These are phyloP conservation scores for Elsinoe fawcettii DNA, from an alignment of 2,329 filamentous ascomycete species.

Conservation along the genomic window DNA sequence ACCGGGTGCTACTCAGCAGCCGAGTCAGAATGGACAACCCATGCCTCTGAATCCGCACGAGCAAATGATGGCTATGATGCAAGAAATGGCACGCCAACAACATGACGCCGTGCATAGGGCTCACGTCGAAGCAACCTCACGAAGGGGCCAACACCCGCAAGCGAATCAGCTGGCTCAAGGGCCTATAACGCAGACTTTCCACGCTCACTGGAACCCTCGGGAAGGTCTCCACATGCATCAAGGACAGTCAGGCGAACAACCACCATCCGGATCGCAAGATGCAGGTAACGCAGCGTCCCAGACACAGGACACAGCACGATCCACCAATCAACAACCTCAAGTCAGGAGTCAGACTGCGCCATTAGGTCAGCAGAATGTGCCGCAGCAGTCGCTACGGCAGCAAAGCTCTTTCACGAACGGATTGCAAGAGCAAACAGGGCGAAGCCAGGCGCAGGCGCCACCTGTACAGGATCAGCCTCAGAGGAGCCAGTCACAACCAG, in stretches of 20 bases:
- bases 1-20: too few relatives aligned
- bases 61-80: constrained; percentile 8
- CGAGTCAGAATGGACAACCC: not conserved
- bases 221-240: not conserved
- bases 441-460: not conserved
- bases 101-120: constrained; percentile 3
- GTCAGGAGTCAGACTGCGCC: not conserved
- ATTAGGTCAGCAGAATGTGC: not conserved
- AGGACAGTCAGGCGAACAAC: not conserved
- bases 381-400: not conserved
- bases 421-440: not conserved
- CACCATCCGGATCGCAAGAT: not conserved
- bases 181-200: not conserved
- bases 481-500: not conserved
- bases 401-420: not conserved
- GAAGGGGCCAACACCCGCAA: not conserved
- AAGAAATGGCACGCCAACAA: constrained; percentile 2
- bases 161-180: not conserved
- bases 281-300: not conserved
- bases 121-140: not conserved
- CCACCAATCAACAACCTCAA: not conserved
- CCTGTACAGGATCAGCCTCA: not conserved
- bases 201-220: not conserved
- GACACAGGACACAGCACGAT: too few relatives aligned
- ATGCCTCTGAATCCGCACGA: not conserved